Evolutionary conservation across 352 stramenopile species (phyloP).

Genomic region (Phytopythium ostracodes): DNA sequence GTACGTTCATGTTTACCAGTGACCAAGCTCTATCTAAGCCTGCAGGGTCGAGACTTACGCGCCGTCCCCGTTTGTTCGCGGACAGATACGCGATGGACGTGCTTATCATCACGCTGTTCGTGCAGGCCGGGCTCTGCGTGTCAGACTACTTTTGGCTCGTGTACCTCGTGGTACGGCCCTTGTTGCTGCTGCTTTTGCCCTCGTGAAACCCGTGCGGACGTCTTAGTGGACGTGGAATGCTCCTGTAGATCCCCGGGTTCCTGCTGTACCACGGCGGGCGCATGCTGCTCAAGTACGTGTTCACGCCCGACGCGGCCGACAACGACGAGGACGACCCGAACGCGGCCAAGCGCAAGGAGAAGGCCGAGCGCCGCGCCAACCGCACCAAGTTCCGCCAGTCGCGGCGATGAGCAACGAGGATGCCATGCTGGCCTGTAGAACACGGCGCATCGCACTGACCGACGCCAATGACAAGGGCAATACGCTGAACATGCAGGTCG

Average conservation of each 20-base stretch:
- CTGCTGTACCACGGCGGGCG: constrained; percentile 75
- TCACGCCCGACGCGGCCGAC: constrained; percentile 53
- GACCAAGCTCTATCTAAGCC: too few species aligned
- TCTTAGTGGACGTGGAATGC: background rate
- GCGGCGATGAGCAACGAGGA: constrained; percentile 26
- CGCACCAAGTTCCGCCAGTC: constrained; percentile 40
- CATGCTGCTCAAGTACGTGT: constrained; percentile 81
- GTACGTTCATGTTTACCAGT: too few species aligned
- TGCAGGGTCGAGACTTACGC: background rate
- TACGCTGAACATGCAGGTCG: background rate
- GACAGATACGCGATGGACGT: constrained; percentile 81
- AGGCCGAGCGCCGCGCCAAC: constrained; percentile 59
- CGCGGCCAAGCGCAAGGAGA: constrained; percentile 70
- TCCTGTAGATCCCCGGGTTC: constrained; percentile 61
- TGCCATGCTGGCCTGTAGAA: background rate
- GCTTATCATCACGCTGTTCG: constrained; percentile 75
- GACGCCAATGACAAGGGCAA: background rate
- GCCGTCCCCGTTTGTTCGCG: background rate
- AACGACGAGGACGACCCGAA: constrained; percentile 45
- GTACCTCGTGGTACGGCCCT: constrained; percentile 53
- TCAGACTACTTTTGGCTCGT: constrained; percentile 88
- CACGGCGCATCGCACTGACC: background rate
- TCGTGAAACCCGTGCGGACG: background rate
- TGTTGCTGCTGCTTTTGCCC: background rate
- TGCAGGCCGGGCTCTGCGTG: constrained; percentile 68